Evolutionary conservation across 805 yeast species (phyloP), one percentile per base, ranked within the genome.

Genomic region (Komagataella pastoris): DNA sequence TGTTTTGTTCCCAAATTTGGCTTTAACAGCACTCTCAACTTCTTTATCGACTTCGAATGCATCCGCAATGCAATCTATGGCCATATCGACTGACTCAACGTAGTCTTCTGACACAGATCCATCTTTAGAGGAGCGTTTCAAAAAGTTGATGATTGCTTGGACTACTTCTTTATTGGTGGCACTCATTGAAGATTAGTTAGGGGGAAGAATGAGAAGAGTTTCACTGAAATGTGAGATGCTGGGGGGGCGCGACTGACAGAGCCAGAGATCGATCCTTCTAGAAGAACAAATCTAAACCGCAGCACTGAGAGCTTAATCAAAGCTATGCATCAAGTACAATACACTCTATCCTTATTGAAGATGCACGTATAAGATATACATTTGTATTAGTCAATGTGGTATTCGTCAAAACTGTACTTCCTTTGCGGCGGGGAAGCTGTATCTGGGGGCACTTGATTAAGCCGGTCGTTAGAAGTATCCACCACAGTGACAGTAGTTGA

Each of bases 51-150:
- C 81, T 49, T 74, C 81, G 64, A 84, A 91, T 8, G 95, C 88
- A 60, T 90, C 98, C 21, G 86, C 79, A 53, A 93, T 79, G 71
- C 97, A 88, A 62, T 88, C 96, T n/a, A 64, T 53, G n/a, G 57
- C 55, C 18, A 53, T 50, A 17, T 59, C 59, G 49, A 66, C 50
- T 1, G 58, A 24, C 19, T 56, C 62, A 36, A 63, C 51, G 4
- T 58, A 48, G 47, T 60, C 56, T 47, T 55, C 54, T 21, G 61
- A 54, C 44, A 90, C 77, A 47, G 77, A 76, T 47, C 86, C 85
- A 55, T 76, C 74, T 48, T 74, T 63, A 17, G 85, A 77, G 8
- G 86, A 68, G 17, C 70, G 60, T 59, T 78, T 75, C 58, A 93
- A 74, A 65, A 83, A 91, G 54, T 80, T 78, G 47, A 88, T 81